Percentiles rank a stretch among this genome's conserved stretches.
Evolutionary conservation across 2,329 filamentous ascomycete genomes (phyloP).

Genomic region (Diaporthe caulivora): DNA sequence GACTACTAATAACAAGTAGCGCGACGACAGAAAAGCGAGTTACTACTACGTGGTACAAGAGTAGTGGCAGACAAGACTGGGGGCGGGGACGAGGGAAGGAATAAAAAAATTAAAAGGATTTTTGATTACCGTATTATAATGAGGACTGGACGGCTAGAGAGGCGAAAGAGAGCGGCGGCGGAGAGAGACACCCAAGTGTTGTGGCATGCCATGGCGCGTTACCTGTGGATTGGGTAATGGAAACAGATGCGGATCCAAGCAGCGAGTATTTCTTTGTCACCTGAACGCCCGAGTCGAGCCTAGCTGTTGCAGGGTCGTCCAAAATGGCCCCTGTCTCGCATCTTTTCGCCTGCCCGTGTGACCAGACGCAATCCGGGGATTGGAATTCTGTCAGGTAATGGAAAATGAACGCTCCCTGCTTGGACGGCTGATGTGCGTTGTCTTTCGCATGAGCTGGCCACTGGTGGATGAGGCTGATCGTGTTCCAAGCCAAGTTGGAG

Average conservation of each 20-base stretch:
- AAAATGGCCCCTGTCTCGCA: slow-evolving; percentile 22
- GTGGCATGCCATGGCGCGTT: slow-evolving; percentile 33
- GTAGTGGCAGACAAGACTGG: neutral
- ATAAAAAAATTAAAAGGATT: neutral
- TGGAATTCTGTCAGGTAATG: slow-evolving; percentile 23
- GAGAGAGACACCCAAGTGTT: neutral
- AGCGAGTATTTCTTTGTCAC: slow-evolving; percentile 40
- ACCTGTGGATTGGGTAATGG: slow-evolving; percentile 41
- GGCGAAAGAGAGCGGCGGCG: neutral
- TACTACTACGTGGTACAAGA: no score
- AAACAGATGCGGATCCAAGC: slow-evolving; percentile 36
- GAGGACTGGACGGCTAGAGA: slow-evolving; percentile 28
- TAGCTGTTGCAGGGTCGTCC: slow-evolving; percentile 32
- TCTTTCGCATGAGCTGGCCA: neutral
- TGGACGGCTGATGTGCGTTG: neutral
- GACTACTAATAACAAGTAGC: neutral
- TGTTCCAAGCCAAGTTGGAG: slow-evolving; percentile 14
- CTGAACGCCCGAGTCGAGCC: slow-evolving; percentile 29
- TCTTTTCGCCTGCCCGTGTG: slow-evolving; percentile 22
- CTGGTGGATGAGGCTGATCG: neutral
- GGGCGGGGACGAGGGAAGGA: slow-evolving; percentile 7
- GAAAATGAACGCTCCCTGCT: slow-evolving; percentile 12
- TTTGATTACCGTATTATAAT: slow-evolving; percentile 8
- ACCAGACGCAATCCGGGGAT: slow-evolving; percentile 8
- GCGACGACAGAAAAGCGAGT: neutral